Base-by-base conservation (phyloP, 768 basidiomycete species). In the Lactarius psammicola region DNA sequence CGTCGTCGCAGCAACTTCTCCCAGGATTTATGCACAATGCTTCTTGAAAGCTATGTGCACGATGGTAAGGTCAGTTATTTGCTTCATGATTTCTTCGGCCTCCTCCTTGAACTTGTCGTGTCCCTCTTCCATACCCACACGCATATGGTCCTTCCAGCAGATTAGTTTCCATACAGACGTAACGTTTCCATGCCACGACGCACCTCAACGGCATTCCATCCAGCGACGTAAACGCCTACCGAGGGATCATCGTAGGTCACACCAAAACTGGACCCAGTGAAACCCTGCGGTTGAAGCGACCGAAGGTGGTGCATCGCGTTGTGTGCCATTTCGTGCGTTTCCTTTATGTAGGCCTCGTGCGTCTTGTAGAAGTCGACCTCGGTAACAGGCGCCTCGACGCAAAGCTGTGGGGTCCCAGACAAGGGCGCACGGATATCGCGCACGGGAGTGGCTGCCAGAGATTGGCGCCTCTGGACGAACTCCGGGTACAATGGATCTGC, bases 191-290 rank as follows among this genome's bases (percentile, higher is more conserved):
- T 23, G 4, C 28, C 13, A 15, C 26, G 23, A 62, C 55, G 55
- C 1, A 66, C 65, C 65, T 66, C 65, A 23, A 62, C 26, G 5
- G 30, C n/a, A 4, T 20, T 40, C 65, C 65, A 66, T 20, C 65
- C 65, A 4, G 6, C 23, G 26, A 62, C 0, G 23, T 57, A 44
- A 6, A 58, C 26, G 18, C 65, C 65, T 30, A 23, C 33, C 4
- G 56, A 33, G 18, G 4, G 10, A 4, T 66, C 56, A 23, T 62
- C 65, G 30, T 20, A 0, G 0, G 49, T 10, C 9, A 62, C 11
- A 6, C 65, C 60, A 60, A 30, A 58, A 23, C 49, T 23, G 4
- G 34, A 56, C 56, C 23, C 49, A 18, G 42, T 6, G 18, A 66
- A 66, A 1, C 65, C 65, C 2, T 4, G 36, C 7, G 56, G 13